Conservation (phyloP, 331 rosid species). For the Dryas integrifolia region DNA sequence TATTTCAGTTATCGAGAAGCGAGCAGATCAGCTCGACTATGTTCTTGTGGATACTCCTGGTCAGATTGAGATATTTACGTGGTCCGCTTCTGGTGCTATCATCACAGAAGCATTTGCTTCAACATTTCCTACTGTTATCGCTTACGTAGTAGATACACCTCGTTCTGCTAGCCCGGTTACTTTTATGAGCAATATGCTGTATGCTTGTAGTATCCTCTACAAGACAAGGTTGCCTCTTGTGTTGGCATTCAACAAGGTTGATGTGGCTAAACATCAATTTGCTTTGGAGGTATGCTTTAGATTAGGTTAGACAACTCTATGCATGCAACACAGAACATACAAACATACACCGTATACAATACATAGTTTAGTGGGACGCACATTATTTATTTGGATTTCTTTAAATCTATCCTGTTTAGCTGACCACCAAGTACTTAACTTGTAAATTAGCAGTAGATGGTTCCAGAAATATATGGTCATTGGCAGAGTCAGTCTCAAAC, state of each 20-base stretch:
- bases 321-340: neutral
- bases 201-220: constrained; percentile 93
- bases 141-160: constrained; percentile 88
- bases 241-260: constrained; percentile 83
- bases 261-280: constrained; percentile 77
- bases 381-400: neutral
- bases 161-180: constrained; percentile 79
- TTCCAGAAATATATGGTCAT: neutral
- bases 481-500: neutral
- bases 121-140: constrained; percentile 85
- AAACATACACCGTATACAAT: neutral
- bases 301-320: neutral
- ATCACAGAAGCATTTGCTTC: constrained; percentile 99
- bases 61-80: constrained; percentile 95
- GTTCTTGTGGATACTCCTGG: constrained; percentile 96
- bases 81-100: constrained; percentile 98
- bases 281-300: constrained; percentile 74
- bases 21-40: constrained; percentile 92
- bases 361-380: neutral
- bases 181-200: constrained; percentile 98
- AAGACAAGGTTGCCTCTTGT: constrained; percentile 87
- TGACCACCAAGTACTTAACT: neutral
- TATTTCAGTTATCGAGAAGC: constrained; percentile 67
- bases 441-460: neutral
- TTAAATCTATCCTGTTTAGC: neutral